Base-by-base conservation (phyloP, 2,329 filamentous ascomycete genomes). In the Epichloe sibirici region DNA sequence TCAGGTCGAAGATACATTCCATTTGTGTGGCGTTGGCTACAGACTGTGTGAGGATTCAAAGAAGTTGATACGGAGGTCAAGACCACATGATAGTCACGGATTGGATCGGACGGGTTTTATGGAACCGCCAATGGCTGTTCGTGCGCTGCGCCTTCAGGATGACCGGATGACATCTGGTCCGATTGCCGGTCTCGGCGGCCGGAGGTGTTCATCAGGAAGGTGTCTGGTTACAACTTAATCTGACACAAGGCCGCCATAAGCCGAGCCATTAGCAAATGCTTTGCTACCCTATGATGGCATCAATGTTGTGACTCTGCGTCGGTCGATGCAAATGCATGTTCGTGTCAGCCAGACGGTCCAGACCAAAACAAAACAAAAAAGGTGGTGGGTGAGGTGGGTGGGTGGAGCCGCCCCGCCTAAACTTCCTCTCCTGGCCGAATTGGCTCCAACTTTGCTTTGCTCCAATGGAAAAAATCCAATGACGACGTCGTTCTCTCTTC, bases 1-100 rank as follows among this genome's bases (percentile, higher is more conserved):
- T 63, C 71, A 11, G 64, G 64, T 21, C 71, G 75, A 56, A 85
- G 73, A 65, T 83, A 78, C 82, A 85, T 85, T 31, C 28, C 28
- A 31, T 31, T 31, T 31, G 28, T 31, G 28, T 31, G 28, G 28
- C 28, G 28, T 31, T 31, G 28, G 28, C 9, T 31, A 31, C 31
- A 31, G 31, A 4, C 31, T 31, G 28, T 31, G 4, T 31, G 8
- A 11, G 31, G 31, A 9, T 5, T 12, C 11, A 23, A 15, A 13
- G 13, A 28, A 28, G 17, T 45, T 25, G 13, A 12, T 31, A 3
- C 13, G 21, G 13, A n/a, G 15, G 23, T 28, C 13, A 25, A 12
- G 40, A 9, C 37, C 3, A 5, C 37, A 38, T 3, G 15, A 4
- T 38, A 38, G 37, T 17, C 9, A 17, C 17, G 40, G 15, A 17